phyloP scores from a whole-genome alignment of 441 rosid species.

The Eruca vesicaria region DNA sequence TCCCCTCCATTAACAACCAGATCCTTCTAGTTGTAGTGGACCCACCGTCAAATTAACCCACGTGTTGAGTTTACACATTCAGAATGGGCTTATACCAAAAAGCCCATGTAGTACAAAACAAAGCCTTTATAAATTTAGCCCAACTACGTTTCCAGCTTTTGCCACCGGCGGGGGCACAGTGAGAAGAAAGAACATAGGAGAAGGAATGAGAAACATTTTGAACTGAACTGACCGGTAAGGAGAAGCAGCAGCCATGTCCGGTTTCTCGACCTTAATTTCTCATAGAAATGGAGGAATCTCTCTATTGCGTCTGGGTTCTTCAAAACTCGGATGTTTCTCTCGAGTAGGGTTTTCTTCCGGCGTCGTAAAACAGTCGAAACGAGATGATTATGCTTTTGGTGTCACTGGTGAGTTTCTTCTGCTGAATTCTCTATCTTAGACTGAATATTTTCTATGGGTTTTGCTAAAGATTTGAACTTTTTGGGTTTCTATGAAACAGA shows the following conservation, averaged over 20 bases:
- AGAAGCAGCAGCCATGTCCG: slow-evolving; percentile 29
- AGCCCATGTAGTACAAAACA: not conserved
- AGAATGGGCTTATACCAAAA: not conserved
- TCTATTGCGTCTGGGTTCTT: slow-evolving; percentile 12
- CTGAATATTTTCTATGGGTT: slow-evolving; percentile 5
- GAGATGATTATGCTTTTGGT: slow-evolving; percentile 26
- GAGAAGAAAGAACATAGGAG: not conserved
- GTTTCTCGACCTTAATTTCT: slow-evolving; percentile 31
- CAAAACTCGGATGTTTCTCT: slow-evolving; percentile 37
- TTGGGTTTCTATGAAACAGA: slow-evolving; percentile 11
- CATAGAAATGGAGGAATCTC: slow-evolving; percentile 27
- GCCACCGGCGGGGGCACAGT: not conserved
- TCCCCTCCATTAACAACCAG: slow-evolving; percentile 11
- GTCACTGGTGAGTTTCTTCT: slow-evolving; percentile 34
- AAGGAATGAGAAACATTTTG: not conserved
- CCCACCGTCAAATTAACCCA: not conserved
- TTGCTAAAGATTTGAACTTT: slow-evolving; percentile 17
- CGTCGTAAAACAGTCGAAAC: slow-evolving; percentile 17
- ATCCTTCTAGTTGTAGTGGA: not conserved
- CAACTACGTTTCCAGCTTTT: not conserved
- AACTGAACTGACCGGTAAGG: slow-evolving; percentile 1
- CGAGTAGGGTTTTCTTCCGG: slow-evolving; percentile 18
- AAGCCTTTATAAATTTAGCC: not conserved
- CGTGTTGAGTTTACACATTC: not conserved
- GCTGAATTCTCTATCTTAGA: not conserved